Evolutionary conservation across 208 protist species (phyloP), one percentile per base, ranked within the genome.

Genomic region (Acanthamoeba divionensis): DNA sequence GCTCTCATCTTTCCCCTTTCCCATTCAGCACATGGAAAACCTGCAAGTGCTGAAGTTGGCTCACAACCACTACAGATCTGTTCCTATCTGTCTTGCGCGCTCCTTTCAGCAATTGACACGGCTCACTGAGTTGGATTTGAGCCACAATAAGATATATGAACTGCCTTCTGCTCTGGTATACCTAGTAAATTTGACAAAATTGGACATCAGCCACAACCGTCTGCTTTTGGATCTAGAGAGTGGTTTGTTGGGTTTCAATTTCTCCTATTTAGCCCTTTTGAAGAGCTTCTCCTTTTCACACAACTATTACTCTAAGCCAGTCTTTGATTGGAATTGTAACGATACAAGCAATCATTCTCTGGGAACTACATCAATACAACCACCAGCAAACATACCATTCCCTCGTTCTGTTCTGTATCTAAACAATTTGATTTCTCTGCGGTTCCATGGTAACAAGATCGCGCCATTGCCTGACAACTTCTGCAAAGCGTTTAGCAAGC

Each of bases 131-230:
- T 55, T 86, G 31, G 77, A 86, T 55, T 50, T 86, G 6, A 66
- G 52, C 77, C 52, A 65, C 77, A 86, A 86, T 38, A 86, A 86
- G 77, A 60, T 86, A 33, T 86, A 86, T 24, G 36, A 36, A 2
- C 33, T 66, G 10, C 77, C 77, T n/a, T 5, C 10, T 24, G 36
- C 47, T 36, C 77, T 86, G 29, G n/a, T 24, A 7, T 48, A 60
- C 24, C 44, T 80, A 9, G 57, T 48, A 24, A 80, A 80, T 33
- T 48, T 80, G 3, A 41, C 31, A 12, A 21, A 48, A 33, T 48
- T 80, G 2, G 69, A 80, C 29, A 48, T 48, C 45, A 55, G 41
- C 41, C 69, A 80, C 41, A 80, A 80, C n/a, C 69, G 69, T 5
- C 69, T 80, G 33, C 69, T 80, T 12, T 80, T n/a, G n/a, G n/a